phyloP scores from a whole-genome alignment of 2,329 filamentous ascomycete genomes.

The Dothideomycetidae sp. region DNA sequence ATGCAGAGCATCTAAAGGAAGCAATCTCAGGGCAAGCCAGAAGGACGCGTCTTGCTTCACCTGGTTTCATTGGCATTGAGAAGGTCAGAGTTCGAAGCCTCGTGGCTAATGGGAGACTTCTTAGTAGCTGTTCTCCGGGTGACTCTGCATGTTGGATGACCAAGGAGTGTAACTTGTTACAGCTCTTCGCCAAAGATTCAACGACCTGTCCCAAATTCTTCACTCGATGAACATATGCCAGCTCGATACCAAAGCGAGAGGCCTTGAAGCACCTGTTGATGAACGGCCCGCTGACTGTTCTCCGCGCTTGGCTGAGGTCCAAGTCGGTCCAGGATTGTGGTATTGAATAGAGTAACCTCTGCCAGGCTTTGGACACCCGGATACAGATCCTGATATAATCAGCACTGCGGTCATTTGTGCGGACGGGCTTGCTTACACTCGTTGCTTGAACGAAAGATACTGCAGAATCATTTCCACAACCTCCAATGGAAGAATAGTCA shows the following conservation, averaged over 20 bases:
- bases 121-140: not conserved
- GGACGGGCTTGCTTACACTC: constrained; percentile 26
- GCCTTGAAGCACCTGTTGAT: constrained; percentile 29
- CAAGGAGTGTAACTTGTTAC: constrained; percentile 22
- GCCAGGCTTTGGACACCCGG: constrained; percentile 43
- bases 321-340: constrained; percentile 38
- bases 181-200: constrained; percentile 24
- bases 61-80: not conserved
- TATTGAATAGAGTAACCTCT: constrained; percentile 33
- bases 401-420: not conserved
- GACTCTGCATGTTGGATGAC: constrained; percentile 17
- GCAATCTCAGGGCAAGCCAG: not conserved
- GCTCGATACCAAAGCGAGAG: constrained; percentile 24
- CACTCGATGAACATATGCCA: constrained; percentile 24
- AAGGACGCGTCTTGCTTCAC: not conserved
- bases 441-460: constrained; percentile 37
- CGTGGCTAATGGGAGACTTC: constrained; percentile 8
- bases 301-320: constrained; percentile 35
- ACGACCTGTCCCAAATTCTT: constrained; percentile 27
- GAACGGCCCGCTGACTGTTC: constrained; percentile 28
- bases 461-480: constrained; percentile 38
- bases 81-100: constrained; percentile 8
- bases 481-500: constrained; percentile 40
- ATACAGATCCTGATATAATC: constrained; percentile 28
- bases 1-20: not conserved